A percentile compares a stretch with the other conserved stretches of the same genome.
These are phyloP conservation scores for Strobilomyces dryophilus DNA, from an alignment of 768 basidiomycete genomes.

Conservation along the genomic window DNA sequence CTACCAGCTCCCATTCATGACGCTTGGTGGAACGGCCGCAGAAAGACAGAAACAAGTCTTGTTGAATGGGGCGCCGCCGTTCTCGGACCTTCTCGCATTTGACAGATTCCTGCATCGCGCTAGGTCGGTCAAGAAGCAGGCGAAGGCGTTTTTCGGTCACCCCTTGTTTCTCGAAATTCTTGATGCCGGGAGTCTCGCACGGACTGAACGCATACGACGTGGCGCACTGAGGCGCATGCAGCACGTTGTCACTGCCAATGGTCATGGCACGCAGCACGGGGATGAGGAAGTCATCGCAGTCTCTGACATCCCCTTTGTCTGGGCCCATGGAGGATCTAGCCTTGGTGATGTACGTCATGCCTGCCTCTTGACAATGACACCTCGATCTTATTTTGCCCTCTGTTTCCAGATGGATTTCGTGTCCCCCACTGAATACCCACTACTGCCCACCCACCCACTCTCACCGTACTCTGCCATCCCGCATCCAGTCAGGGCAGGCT, in stretches of 20 bases:
- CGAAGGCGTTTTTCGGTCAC: constrained; percentile 31
- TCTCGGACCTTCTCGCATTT: constrained; percentile 38
- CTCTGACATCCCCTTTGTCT: constrained; percentile 3
- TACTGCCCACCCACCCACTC: constrained; percentile 20
- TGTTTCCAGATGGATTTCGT: constrained; percentile 29
- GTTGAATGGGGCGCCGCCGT: constrained; percentile 33
- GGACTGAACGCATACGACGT: constrained; percentile 4
- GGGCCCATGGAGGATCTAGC: constrained; percentile 18
- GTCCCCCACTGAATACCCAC: constrained; percentile 35
- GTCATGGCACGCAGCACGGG: not conserved
- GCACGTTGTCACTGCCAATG: not conserved
- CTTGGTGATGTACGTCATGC: constrained; percentile 29
- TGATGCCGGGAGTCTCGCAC: constrained; percentile 1
- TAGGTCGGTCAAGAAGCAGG: constrained; percentile 35
- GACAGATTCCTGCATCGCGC: constrained; percentile 44
- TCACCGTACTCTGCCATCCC: constrained; percentile 17
- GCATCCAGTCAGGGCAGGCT: constrained; percentile 15
- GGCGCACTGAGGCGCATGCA: constrained; percentile 25
- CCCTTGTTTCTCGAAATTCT: constrained; percentile 46
- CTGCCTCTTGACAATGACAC: not conserved
- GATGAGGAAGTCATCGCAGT: constrained; percentile 1
- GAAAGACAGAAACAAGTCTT: not conserved
- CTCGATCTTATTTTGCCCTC: not conserved
- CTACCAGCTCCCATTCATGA: constrained; percentile 45
- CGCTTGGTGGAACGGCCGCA: constrained; percentile 24